Base-by-base conservation (phyloP, 768 basidiomycete species). In the Kwoniella mangroviensis region DNA sequence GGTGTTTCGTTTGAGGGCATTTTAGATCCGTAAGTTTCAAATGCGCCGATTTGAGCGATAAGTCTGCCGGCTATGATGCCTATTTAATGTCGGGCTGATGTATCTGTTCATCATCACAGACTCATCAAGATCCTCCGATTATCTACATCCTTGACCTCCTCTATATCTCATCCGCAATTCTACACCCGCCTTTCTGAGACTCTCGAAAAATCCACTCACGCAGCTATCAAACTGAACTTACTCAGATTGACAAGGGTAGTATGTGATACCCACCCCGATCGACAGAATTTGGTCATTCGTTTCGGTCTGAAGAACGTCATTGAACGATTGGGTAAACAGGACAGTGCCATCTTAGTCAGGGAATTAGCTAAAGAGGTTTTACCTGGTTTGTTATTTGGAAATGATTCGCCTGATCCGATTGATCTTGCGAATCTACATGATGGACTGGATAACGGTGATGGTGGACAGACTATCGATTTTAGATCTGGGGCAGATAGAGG, bases 191-290 rank as follows among this genome's bases (percentile, higher is more conserved):
- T 97, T 69, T 88, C 93, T 70, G 94, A 97, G 70, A 87, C 92
- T 28, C 87, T 98, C 3, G 86, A 84, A 75, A 76, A 85, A 79
- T 85, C 89, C 86, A 85, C 86, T 84, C 94, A 92, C 75, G 91
- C 97, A 1, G 91, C 96, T 64, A 92, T 97, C 13, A 90, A 94
- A 57, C 88, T 98, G 49, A 96, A 93, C 81, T 85, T 99, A 41
- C 86, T 99, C 66, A 89, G 92, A 57, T 89, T 98, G 68, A 86
- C 96, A 54, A 88, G 90, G 68, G 87, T 90, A 0, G 90, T 95
- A 2, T 95, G 92, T 82, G 96, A 99, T 72, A 89, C 90, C 9
- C 92, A 95, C 74, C 93, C 93, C 2, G 94, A 94, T 76, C 87
- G 91, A 10, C 89, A 89, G 2, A 88, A 89, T 76, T 85, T 95